Conservation (phyloP, 495 filamentous ascomycete genomes). For the Penicillium desertorum region DNA sequence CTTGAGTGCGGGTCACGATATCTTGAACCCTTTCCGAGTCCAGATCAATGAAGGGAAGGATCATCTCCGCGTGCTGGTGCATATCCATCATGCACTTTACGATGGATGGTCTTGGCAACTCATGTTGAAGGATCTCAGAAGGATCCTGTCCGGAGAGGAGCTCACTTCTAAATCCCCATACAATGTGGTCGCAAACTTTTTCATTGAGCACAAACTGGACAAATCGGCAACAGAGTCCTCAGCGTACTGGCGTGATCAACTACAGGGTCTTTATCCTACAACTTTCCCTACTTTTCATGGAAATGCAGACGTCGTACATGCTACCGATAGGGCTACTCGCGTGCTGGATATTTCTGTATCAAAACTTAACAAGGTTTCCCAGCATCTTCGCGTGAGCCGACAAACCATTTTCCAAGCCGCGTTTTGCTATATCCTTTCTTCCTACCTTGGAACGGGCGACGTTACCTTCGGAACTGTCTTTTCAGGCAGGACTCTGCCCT, state of each 20-base stretch:
- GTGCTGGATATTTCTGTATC: slow-evolving; percentile 23
- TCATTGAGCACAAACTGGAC: slow-evolving; percentile 36
- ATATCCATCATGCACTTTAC: slow-evolving; percentile 75
- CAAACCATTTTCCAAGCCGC: slow-evolving; percentile 70
- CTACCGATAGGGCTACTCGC: slow-evolving; percentile 37
- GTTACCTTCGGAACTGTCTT: slow-evolving; percentile 69
- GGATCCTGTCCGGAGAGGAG: slow-evolving; percentile 27
- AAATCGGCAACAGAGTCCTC: slow-evolving; percentile 48
- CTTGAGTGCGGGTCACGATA: slow-evolving; percentile 35
- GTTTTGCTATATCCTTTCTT: slow-evolving; percentile 59
- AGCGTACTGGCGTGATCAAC: slow-evolving; percentile 65
- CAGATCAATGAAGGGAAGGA: slow-evolving; percentile 40
- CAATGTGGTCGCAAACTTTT: slow-evolving; percentile 27
- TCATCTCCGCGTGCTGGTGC: slow-evolving; percentile 39
- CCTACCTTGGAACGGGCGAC: slow-evolving; percentile 60
- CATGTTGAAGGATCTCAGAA: slow-evolving; percentile 60
- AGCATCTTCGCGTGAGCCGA: slow-evolving; percentile 33
- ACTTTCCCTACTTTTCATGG: slow-evolving; percentile 33
- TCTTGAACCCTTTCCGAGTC: slow-evolving; percentile 58
- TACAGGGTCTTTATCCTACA: slow-evolving; percentile 38
- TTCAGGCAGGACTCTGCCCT: slow-evolving; percentile 68
- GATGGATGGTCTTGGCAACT: slow-evolving; percentile 84
- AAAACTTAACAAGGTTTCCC: slow-evolving; percentile 32
- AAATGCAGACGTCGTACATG: slow-evolving; percentile 8
- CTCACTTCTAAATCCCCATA: slow-evolving; percentile 30